A percentile compares a stretch with the other conserved stretches of the same genome.
These are phyloP conservation scores for Penicillium canescens DNA, from an alignment of 495 filamentous ascomycete species.

Conservation along the genomic window DNA sequence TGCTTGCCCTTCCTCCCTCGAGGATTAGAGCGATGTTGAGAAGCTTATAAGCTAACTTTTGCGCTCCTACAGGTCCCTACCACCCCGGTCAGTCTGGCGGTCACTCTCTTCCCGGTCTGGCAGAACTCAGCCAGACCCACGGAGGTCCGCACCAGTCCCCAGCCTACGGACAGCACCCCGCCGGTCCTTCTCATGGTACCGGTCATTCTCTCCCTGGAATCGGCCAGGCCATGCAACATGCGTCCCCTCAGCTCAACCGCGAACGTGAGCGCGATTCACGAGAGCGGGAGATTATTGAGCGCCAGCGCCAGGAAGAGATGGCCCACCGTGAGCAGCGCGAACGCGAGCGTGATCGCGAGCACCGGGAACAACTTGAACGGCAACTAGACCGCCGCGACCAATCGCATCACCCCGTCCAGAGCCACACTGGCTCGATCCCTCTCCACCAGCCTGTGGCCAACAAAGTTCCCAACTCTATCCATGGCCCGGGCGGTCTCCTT, in stretches of 20 bases:
- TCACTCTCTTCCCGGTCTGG: constrained; percentile 53
- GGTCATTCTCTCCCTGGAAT: constrained; percentile 54
- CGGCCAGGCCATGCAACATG: constrained; percentile 53
- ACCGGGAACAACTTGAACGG: constrained; percentile 48
- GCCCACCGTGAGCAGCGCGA: constrained; percentile 56
- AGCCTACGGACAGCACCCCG: constrained; percentile 45
- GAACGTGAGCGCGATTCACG: constrained; percentile 55
- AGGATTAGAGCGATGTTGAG: too few relatives aligned
- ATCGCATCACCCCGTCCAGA: constrained; percentile 71
- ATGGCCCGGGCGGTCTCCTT: constrained; percentile 83
- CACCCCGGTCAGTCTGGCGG: constrained; percentile 48
- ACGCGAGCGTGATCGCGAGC: constrained; percentile 54
- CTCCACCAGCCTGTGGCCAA: constrained; percentile 91
- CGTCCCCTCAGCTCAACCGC: constrained; percentile 51
- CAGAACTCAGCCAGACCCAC: constrained; percentile 52
- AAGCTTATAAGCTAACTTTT: constrained; percentile 19
- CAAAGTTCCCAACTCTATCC: constrained; percentile 74
- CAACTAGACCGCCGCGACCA: constrained; percentile 54
- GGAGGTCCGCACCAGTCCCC: constrained; percentile 50
- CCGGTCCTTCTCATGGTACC: constrained; percentile 40
- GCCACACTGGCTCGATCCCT: constrained; percentile 78
- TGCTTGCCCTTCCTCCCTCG: neutral
- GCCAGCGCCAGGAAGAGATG: constrained; percentile 59
- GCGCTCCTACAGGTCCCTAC: constrained; percentile 38
- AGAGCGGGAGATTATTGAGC: constrained; percentile 49